Base-by-base conservation (phyloP, 257 asterid species). In the Solanum rostratum region DNA sequence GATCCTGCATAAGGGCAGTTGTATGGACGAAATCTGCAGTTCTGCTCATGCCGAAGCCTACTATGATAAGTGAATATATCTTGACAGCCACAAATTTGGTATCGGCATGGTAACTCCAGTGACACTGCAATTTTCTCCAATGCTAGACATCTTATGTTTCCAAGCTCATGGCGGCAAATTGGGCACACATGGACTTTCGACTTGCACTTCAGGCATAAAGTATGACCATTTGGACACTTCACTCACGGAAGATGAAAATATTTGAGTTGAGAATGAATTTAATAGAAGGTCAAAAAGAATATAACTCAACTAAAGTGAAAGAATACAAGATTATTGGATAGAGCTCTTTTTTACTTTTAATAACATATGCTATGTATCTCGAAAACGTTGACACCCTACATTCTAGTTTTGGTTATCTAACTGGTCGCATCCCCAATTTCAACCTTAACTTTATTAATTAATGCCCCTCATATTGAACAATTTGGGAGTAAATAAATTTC, bases 1-100 rank as follows among this genome's bases (percentile, higher is more conserved):
- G 89, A 81, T 55, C 92, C 92, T 66, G 91, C 89, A 53, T 90
- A 90, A 62, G 92, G 92, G 86, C 92, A 90, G 78, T 43, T 85
- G 68, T 80, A 88, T 10, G 87, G 88, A 65, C 88, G 88, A 81
- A 88, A 90, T 18, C 55, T 69, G 85, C 91, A 90, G 78, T 84
- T 84, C 78, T 86, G 88, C 57, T 90, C 90, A 83, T 90, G 92
- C 59, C 76, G 85, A 59, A 85, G 88, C 87, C 89, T 86, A 74
- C 82, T 73, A 39, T 86, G 88, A 84, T 87, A 88, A 50, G 92
- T 54, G 71, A 81, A 87, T 70, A 88, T 86, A 53, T 89, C 87
- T 68, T 83, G 90, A 83, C 89, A 89, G 62, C 92, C 92, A 54
- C 79, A 57, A 20, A 65, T 41, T 78, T 89, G 89, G 85, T 84